Base-by-base conservation (phyloP, 2,329 filamentous ascomycete species). In the Grosmannia huntii region DNA sequence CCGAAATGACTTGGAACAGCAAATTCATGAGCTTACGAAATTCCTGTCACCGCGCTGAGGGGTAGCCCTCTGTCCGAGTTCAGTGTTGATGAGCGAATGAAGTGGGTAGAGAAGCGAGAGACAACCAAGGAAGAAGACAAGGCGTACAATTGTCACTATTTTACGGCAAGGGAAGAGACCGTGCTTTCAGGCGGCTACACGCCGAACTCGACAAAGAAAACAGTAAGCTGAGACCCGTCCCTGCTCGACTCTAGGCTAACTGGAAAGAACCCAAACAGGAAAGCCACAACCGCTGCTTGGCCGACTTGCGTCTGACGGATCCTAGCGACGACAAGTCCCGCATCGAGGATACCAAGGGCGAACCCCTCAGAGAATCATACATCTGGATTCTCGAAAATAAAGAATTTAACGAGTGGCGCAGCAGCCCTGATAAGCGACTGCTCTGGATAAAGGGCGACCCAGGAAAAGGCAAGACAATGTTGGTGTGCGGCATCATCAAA, bases 101-200 rank as follows among this genome's bases (percentile, higher is more conserved):
- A 4, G 4, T 61, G 60, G 60, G 57, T 50, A 6, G 46, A 36
- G 2, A 12, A 14, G 2, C 55, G 60, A 3, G 7, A 61, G 48
- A 64, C 61, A 4, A 63, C 59, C 0, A 53, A 57, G 9, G 6
- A 36, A 56, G 59, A 66, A 53, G 64, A 68, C 60, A 41, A 55
- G 6, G 65, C 64, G 0, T 68, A 67, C 65, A 63, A 16, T 66
- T 68, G 62, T 61, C 65, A n/a, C 52, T 67, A 23, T 48, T 66
- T 4, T 68, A 67, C 36, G 65, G 66, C 25, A 65, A 67, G 52
- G 64, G 65, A 25, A 31, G 33, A 28, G 27, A 16, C 10, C 16
- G 5, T 12, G 54, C 54, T 11, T 11, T 49, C 1, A 21, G 10
- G 27, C 44, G 54, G 2, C 44, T 56, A 6, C 44, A 25, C 3